phyloP scores from a whole-genome alignment of 495 filamentous ascomycete genomes.

The Bombardia bombarda region DNA sequence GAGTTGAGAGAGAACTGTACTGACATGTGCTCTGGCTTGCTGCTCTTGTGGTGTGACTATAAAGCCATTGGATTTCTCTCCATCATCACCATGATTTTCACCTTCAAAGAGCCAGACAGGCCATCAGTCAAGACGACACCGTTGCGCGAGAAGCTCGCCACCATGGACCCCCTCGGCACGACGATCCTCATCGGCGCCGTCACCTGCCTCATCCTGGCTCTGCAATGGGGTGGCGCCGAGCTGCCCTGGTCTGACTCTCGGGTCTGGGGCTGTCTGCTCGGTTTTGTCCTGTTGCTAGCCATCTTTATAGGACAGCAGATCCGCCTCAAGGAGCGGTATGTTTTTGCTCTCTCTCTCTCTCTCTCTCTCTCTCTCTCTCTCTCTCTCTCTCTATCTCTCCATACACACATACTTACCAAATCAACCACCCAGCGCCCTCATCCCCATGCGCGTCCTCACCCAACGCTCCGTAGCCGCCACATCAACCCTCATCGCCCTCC shows the following conservation, averaged over 20 bases:
- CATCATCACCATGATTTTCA: background rate
- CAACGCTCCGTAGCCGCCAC: background rate
- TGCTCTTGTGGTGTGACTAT: background rate
- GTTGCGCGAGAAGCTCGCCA: background rate
- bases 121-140: background rate
- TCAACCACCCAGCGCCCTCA: background rate
- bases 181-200: background rate
- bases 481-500: background rate
- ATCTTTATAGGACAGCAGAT: background rate
- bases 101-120: background rate
- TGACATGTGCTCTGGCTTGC: background rate
- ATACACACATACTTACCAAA: background rate
- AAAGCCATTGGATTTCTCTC: background rate
- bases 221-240: background rate
- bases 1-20: no score
- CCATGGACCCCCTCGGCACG: background rate
- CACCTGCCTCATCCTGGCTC: background rate
- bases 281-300: background rate
- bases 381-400: background rate
- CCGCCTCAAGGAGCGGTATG: background rate
- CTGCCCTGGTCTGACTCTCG: background rate
- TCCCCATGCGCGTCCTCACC: background rate
- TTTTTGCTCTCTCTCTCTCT: background rate
- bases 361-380: no score
- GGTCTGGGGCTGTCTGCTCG: slow-evolving; percentile 1